These are phyloP conservation scores for Paecilomyces fulvus DNA, from an alignment of 2,329 filamentous ascomycete genomes.

Conservation along the genomic window DNA sequence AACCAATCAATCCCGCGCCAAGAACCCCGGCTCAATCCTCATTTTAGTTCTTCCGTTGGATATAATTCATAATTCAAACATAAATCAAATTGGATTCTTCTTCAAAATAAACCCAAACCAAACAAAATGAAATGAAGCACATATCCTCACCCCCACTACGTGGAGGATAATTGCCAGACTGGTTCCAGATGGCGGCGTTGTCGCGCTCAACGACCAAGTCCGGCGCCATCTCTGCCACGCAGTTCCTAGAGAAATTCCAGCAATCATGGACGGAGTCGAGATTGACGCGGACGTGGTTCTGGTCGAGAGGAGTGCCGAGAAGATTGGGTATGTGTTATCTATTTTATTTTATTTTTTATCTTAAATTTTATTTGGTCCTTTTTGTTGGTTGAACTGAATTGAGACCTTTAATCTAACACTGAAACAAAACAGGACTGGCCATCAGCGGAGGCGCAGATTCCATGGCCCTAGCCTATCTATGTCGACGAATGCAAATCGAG, in stretches of 20 bases:
- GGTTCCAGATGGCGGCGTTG: constrained; percentile 4
- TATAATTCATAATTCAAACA: too few relatives aligned
- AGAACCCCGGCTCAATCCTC: too few relatives aligned
- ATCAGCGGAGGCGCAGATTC: constrained; percentile 92
- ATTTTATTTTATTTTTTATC: background rate
- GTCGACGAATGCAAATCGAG: constrained; percentile 40
- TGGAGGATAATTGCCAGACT: background rate
- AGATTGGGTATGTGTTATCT: constrained; percentile 16
- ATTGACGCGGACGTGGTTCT: constrained; percentile 4
- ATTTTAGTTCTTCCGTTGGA: too few relatives aligned
- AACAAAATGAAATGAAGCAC: background rate
- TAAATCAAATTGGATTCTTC: background rate
- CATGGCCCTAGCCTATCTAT: constrained; percentile 84
- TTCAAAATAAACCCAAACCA: background rate
- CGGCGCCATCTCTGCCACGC: constrained; percentile 15
- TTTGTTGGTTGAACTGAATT: background rate
- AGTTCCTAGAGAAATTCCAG: constrained; percentile 22
- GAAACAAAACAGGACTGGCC: constrained; percentile 56
- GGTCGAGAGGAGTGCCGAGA: constrained; percentile 10
- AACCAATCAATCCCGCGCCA: too few relatives aligned
- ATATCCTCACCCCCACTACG: background rate
- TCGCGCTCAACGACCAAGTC: background rate
- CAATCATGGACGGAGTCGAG: constrained; percentile 19
- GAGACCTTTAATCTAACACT: background rate
- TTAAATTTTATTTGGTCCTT: background rate